Base-by-base conservation (phyloP, 257 asterid genomes). In the Nicotiana attenuata region DNA sequence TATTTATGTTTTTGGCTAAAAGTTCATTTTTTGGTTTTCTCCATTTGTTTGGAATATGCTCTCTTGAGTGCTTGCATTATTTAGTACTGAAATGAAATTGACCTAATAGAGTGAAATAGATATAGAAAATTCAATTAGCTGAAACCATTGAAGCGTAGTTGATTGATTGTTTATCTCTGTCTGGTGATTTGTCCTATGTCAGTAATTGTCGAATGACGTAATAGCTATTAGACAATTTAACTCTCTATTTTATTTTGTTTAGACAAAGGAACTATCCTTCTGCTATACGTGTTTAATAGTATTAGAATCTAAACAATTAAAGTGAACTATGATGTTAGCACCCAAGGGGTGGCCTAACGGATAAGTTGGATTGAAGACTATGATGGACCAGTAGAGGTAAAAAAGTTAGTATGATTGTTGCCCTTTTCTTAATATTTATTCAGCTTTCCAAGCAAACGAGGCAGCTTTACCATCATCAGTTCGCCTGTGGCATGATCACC, bases 271-370 rank as follows among this genome's bases (percentile, higher is more conserved):
- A 41, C 50, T 41, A 41, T 41, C 50, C 35, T 47, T 75, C 15
- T 50, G 79, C 79, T 24, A 24, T 24, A 47, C 15, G 60, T 47
- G 22, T 22, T 47, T 24, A 24, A 24, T 50, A 24, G 20, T 24
- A 47, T 73, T 47, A 15, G 10, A 31, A 73, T 73, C 50, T 75
- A 17, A 22, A 47, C 24, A 75, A 71, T 71, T 22, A 6, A 14
- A 45, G 6, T 33, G 79, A 75, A 47, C 79, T 75, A 47, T 45
- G 78, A 24, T 31, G 24, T 73, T 73, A 73, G 61, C 78, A 73
- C 17, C 55, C 22, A 47, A 13, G 78, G 61, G 38, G 29, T 73
- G 38, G 50, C 60, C 22, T 73, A 14, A 73, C 22, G 7, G 60
- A 71, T 71, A 71, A 63, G 68, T 7, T 24, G 35, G 35, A 63